Conservation (phyloP, 352 stramenopile species). For the Globisporangium heterothallicum region DNA sequence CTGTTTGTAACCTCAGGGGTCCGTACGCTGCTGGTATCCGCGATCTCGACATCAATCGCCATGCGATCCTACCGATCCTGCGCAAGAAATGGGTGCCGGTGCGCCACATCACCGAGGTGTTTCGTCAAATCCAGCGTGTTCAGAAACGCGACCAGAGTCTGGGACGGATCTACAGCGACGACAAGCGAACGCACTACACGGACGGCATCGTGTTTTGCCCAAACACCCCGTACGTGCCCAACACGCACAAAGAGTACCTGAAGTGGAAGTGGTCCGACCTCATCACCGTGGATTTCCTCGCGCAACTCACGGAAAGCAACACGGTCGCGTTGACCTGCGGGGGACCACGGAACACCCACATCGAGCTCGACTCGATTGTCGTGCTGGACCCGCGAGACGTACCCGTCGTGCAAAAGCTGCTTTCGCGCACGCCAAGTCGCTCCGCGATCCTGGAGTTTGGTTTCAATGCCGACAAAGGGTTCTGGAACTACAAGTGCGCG, state of each 20-base stretch:
- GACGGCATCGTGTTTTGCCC: constrained; percentile 89
- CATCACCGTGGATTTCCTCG: constrained; percentile 86
- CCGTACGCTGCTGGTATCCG: constrained; percentile 65
- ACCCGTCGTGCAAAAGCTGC: constrained; percentile 58
- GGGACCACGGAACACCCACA: constrained; percentile 65
- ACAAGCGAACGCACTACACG: constrained; percentile 84
- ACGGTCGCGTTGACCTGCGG: constrained; percentile 62
- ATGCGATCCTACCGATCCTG: constrained; percentile 70
- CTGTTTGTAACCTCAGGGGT: too few species aligned
- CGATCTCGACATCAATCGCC: constrained; percentile 51
- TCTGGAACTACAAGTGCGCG: constrained; percentile 89
- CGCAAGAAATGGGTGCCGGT: constrained; percentile 81
- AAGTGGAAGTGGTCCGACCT: constrained; percentile 92
- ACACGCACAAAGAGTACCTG: constrained; percentile 86
- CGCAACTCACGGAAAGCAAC: constrained; percentile 51
- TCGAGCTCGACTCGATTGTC: constrained; percentile 82
- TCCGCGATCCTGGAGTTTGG: constrained; percentile 80
- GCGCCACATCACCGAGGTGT: constrained; percentile 79
- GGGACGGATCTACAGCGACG: constrained; percentile 73
- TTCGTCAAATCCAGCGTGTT: constrained; percentile 75
- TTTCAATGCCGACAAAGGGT: constrained; percentile 81
- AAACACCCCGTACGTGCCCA: constrained; percentile 77
- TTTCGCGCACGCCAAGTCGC: constrained; percentile 48
- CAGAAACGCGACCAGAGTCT: constrained; percentile 74
- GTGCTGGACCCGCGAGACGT: constrained; percentile 74